Base-by-base conservation (phyloP, 371 early-diverging fungal genomes). In the Haplosporangium sp. region DNA sequence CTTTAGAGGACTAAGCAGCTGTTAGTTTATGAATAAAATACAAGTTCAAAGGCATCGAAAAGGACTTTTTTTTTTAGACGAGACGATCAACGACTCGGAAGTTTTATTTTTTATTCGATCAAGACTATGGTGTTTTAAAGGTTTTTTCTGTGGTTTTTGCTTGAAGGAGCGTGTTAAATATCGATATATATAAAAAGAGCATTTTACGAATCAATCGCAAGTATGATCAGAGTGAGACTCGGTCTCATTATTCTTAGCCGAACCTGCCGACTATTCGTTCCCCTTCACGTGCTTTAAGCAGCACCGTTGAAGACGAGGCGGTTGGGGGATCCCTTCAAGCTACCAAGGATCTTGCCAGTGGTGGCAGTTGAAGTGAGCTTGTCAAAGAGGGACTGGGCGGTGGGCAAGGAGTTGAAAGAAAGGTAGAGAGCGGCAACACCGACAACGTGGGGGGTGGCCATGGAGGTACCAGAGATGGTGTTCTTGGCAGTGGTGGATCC, bases 381-480 rank as follows among this genome's bases (percentile, higher is more conserved):
- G 74, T 74, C 61, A 61, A 65, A 74, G 69, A 74, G 52, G 10
- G 69, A 58, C 69, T 74, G 69, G 47, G 74, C 69, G 27, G 69
- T 69, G 65, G 13, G 59, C 64, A 74, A 59, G 53, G 61, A 53
- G 61, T 69, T 64, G 65, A 61, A 52, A 58, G 83, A 76, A 27
- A 83, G 57, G 65, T 65, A 78, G 34, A 84, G 63, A 39, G 88
- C 88, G 37, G 81, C 81, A 57, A 84, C 71, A 50, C 88, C 88
- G 20, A 83, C 83, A 13, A 86, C 86, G 59, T 87, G 85, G 39
- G 88, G 87, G 2, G 83, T 61, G 61, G 88, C 87, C 86, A 88
- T 85, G 27, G 84, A 85, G 40, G 88, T 88, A 20, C 88, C 88
- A 59, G 84, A 81, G 50, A 83, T 61, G 47, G 77, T 82, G 52